Conservation (phyloP, 139 green algal species). For the Zygnema cylindricum region DNA sequence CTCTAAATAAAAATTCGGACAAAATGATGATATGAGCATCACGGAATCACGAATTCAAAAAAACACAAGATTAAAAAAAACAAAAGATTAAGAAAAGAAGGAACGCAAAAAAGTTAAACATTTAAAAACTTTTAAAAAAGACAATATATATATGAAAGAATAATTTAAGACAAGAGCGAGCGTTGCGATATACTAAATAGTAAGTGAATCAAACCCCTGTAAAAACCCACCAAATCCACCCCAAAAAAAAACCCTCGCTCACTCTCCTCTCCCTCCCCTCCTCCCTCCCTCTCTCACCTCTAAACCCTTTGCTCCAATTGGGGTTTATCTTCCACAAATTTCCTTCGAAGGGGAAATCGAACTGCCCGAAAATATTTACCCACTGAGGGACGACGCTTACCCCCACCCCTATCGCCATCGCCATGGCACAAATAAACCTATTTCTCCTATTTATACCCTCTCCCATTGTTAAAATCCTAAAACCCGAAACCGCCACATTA, state of each 20-base stretch:
- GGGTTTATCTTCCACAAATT: constrained; percentile 45
- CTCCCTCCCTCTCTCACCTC: no score
- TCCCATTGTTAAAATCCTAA: constrained; percentile 48
- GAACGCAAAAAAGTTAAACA: no score
- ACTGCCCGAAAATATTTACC: constrained; percentile 40
- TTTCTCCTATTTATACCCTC: constrained; percentile 56
- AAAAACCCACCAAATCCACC: no score
- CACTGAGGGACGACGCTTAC: constrained; percentile 60
- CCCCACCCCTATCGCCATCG: constrained; percentile 60
- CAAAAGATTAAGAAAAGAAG: no score
- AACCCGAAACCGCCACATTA: constrained; percentile 61
- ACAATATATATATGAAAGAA: no score
- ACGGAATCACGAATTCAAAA: no score
- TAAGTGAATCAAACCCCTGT: background rate
- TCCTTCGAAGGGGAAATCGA: constrained; percentile 27
- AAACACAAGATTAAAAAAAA: no score
- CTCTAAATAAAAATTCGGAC: background rate
- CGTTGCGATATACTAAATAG: background rate
- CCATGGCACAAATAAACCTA: constrained; percentile 64
- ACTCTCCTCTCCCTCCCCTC: no score
- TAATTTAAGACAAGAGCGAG: background rate
- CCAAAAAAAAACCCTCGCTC: no score
- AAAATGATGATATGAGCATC: background rate
- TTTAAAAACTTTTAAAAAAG: no score
- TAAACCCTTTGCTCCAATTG: constrained; percentile 39